Conservation (phyloP, 2,329 filamentous ascomycete genomes). For the Xylaria multiplex region DNA sequence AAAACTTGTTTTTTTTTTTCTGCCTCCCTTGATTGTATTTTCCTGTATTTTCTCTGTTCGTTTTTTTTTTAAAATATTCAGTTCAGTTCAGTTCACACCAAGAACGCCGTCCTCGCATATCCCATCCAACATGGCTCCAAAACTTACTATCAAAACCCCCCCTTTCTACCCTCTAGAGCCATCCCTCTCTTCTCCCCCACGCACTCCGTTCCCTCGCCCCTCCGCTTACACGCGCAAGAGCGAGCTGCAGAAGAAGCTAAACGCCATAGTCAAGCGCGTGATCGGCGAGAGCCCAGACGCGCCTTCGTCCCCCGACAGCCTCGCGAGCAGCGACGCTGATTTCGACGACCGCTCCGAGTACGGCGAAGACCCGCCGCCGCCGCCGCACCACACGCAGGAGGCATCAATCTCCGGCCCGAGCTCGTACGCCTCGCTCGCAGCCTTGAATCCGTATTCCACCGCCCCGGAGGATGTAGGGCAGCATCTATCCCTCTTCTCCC, state of each 20-base stretch:
- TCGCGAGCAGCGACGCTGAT: slow-evolving; percentile 1
- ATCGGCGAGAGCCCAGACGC: neutral
- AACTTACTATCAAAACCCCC: neutral
- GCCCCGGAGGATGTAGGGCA: neutral
- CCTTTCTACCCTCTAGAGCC: neutral
- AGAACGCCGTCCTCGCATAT: too few species aligned
- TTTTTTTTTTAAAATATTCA: too few species aligned
- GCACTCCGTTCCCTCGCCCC: neutral
- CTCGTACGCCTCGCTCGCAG: slow-evolving; percentile 33
- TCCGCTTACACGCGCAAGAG: neutral
- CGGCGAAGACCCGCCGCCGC: neutral
- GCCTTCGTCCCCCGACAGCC: neutral
- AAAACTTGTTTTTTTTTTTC: too few species aligned
- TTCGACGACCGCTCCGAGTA: slow-evolving; percentile 33
- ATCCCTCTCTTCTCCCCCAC: neutral
- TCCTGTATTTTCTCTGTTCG: too few species aligned
- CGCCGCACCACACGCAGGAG: neutral
- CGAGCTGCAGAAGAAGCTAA: slow-evolving; percentile 16
- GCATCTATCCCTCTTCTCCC: neutral
- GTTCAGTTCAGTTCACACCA: too few species aligned
- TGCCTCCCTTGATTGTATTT: too few species aligned
- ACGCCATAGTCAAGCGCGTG: neutral
- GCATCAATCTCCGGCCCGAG: slow-evolving; percentile 20
- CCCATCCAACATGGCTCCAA: neutral
- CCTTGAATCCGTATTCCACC: slow-evolving; percentile 30